These are phyloP conservation scores for Xylaria multiplex DNA, from an alignment of 2,329 filamentous ascomycete genomes.

Conservation along the genomic window DNA sequence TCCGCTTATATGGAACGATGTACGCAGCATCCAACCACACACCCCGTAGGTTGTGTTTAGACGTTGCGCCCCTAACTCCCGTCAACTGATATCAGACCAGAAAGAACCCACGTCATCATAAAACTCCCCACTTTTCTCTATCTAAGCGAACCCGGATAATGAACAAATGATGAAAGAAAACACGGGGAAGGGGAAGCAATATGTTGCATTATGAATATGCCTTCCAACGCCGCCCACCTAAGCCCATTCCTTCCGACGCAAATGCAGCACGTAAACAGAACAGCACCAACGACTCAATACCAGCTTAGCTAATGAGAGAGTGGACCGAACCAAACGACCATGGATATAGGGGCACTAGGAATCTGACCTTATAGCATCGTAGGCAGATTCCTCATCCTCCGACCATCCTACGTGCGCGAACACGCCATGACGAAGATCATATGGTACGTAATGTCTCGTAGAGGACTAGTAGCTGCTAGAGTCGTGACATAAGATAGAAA, in stretches of 20 bases:
- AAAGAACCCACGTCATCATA: slow-evolving; percentile 10
- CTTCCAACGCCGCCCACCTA: slow-evolving; percentile 25
- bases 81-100: slow-evolving; percentile 9
- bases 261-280: slow-evolving; percentile 34
- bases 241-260: slow-evolving; percentile 27
- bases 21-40: slow-evolving; percentile 19
- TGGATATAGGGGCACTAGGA: not conserved
- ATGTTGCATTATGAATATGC: slow-evolving; percentile 20
- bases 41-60: slow-evolving; percentile 4
- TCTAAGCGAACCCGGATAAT: slow-evolving; percentile 16
- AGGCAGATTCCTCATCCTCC: not conserved
- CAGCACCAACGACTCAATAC: slow-evolving; percentile 4
- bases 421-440: not conserved
- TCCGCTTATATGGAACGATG: slow-evolving; percentile 23
- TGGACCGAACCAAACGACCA: slow-evolving; percentile 1
- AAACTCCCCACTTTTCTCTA: slow-evolving; percentile 29
- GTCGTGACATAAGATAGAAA: slow-evolving; percentile 16
- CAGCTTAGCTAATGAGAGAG: slow-evolving; percentile 9
- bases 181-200: slow-evolving; percentile 2
- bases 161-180: slow-evolving; percentile 20
- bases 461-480: not conserved
- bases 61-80: slow-evolving; percentile 26
- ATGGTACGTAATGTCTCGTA: slow-evolving; percentile 7
- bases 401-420: not conserved
- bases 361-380: not conserved